Evolutionary conservation across 108 stramenopile genomes (phyloP), one percentile per base, ranked within the genome.

Genomic region (Skeletonema potamos): DNA sequence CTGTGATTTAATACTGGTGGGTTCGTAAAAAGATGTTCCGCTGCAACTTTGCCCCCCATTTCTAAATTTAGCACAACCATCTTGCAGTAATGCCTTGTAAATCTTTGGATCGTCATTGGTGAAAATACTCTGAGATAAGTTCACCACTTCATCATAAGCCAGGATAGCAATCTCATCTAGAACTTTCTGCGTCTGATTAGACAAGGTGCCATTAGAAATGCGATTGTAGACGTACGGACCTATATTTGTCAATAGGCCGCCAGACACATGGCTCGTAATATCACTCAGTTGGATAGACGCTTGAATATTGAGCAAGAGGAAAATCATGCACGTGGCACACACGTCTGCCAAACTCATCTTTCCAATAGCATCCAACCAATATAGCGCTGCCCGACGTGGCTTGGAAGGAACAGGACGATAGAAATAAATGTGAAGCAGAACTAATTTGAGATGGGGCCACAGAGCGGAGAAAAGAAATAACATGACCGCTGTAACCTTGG

Each of bases 311-410:
- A 70, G 58, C 13, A 70, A 27, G 0, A 70, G 9, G 58, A 58
- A 70, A 6, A 61, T 59, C 58, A 59, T 59, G 33, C 69, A 70
- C 6, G 69, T 59, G 15, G 58, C 69, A 3, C 59, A 39, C 0
- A 70, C 34, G 46, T 59, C 58, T 13, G 69, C 58, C 8, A 70
- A 43, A 29, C 59, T 37, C 15, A 70, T 59, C 39, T 70, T 70
- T 6, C 58, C 69, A 34, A 70, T n/a, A 24, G 59, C 9, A 43
- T 43, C 69, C 9, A 70, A 18, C 69, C 69, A 67, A 33, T 56
- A 67, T 18, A 67, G 17, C 1, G 43, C 43, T n/a, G 43, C 43
- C 43, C 43, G n/a, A 44, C 57, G 57, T 15, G 57, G 57, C 29
- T 29, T 58, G 12, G 20, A 22, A 6, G 57, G 57, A 4, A 30